A percentile compares a stretch with the other conserved stretches of the same genome.
Evolutionary conservation across 768 basidiomycete genomes (phyloP).

Genomic region (Mycena galopus): DNA sequence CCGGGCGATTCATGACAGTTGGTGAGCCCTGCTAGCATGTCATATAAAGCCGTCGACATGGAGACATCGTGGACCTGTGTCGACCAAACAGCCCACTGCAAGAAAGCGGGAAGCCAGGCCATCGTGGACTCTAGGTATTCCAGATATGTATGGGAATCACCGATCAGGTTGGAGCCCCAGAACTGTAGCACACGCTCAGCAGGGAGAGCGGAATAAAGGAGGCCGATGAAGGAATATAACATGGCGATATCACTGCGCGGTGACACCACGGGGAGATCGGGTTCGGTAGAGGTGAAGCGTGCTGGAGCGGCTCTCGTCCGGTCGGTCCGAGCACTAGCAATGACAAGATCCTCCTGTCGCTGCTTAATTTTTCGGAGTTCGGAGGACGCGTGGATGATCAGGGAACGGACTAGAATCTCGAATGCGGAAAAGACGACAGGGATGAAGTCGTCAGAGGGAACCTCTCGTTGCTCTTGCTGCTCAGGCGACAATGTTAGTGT

Average conservation of each 20-base stretch:
- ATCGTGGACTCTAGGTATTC: slow-evolving; percentile 72
- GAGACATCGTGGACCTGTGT: slow-evolving; percentile 79
- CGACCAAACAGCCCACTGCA: slow-evolving; percentile 93
- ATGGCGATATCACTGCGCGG: slow-evolving; percentile 89
- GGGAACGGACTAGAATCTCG: slow-evolving; percentile 77
- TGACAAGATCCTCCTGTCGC: slow-evolving; percentile 85
- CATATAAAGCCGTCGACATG: slow-evolving; percentile 85
- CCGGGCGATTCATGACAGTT: too few relatives aligned
- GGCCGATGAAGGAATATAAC: slow-evolving; percentile 85
- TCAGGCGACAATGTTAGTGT: slow-evolving; percentile 52
- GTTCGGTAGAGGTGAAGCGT: slow-evolving; percentile 60
- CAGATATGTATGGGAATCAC: slow-evolving; percentile 60
- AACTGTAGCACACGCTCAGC: slow-evolving; percentile 86
- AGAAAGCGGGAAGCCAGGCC: slow-evolving; percentile 77
- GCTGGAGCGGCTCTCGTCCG: slow-evolving; percentile 66
- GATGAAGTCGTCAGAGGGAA: slow-evolving; percentile 66
- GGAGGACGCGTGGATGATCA: slow-evolving; percentile 83
- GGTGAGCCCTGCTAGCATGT: slow-evolving; percentile 89
- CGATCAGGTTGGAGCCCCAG: slow-evolving; percentile 76
- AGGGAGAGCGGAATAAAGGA: slow-evolving; percentile 81
- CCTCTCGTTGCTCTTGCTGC: slow-evolving; percentile 60
- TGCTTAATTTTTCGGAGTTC: slow-evolving; percentile 90
- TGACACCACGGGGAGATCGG: slow-evolving; percentile 52
- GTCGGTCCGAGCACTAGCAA: slow-evolving; percentile 76
- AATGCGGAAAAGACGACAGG: slow-evolving; percentile 69